Base-by-base conservation (phyloP, 257 asterid species). In the Solanum corneliomulleri region DNA sequence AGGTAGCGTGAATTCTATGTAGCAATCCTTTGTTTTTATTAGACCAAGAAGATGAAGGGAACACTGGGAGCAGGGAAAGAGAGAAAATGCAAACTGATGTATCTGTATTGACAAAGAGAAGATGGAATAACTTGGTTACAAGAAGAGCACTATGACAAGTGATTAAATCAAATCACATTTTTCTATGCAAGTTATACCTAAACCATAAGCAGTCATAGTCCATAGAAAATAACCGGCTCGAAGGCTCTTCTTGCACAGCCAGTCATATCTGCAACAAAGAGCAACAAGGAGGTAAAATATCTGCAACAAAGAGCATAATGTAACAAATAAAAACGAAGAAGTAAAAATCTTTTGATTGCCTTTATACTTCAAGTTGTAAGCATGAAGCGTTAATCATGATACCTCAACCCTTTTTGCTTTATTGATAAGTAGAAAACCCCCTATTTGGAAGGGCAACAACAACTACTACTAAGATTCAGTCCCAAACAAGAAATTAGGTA, bases 141-240 rank as follows among this genome's bases (percentile, higher is more conserved):
- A 76, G 60, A 77, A 44, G 62, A 77, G 18, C n/a, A 74, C 13
- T 76, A 76, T 41, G 83, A 29, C 42, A 47, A 80, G 83, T 42
- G 62, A 25, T 23, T n/a, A 42, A 77, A 44, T 42, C 52, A 44
- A 13, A 77, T 7, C 60, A 44, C 21, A 77, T 77, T 44, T 76
- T 77, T 44, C 21, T 27, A 47, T 29, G 84, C 66, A 42, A 80
- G 84, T 16, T 29, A 80, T 81, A 69, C 88, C 84, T 83, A 88
- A 84, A 80, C 99, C 98, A 68, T 94, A 97, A 77, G 99, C 98
- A 52, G 93, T 72, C 98, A 97, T 97, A 39, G 98, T 95, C 95
- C 97, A 94, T 66, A 97, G 82, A 68, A 97, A 97, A 89, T 97
- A 97, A 86, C 99, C 99, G 49, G 91, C 86, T 82, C 89, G 93